A percentile compares a stretch with the other conserved stretches of the same genome.
phyloP scores from a whole-genome alignment of 192 early-diverging fungal species.

The Physocladia obscura region DNA sequence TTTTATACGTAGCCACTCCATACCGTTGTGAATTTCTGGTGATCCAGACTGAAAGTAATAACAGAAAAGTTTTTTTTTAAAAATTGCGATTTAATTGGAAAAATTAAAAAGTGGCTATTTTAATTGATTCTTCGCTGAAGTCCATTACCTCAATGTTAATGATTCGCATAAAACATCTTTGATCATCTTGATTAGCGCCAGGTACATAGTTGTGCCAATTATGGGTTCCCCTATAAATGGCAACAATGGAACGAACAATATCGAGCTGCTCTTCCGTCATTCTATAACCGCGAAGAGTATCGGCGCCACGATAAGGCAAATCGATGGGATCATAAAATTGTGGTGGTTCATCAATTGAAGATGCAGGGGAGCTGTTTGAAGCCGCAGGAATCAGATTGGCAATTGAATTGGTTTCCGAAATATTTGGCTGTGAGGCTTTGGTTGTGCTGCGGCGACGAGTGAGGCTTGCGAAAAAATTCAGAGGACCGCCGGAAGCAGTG shows the following conservation, averaged over 20 bases:
- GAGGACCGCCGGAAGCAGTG: neutral
- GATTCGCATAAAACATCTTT: slow-evolving; percentile 37
- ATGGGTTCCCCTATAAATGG: slow-evolving; percentile 38
- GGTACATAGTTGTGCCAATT: slow-evolving; percentile 47
- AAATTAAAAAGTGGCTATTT: neutral
- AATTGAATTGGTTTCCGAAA: neutral
- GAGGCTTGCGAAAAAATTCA: neutral
- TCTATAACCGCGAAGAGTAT: slow-evolving; percentile 29
- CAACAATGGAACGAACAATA: slow-evolving; percentile 25
- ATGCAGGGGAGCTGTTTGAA: neutral
- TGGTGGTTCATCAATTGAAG: neutral
- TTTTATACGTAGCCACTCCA: slow-evolving; percentile 46
- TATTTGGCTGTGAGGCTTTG: neutral
- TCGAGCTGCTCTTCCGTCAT: slow-evolving; percentile 28
- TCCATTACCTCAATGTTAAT: slow-evolving; percentile 42
- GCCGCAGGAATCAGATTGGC: neutral
- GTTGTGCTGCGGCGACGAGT: neutral
- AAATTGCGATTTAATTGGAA: no score
- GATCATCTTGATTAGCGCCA: slow-evolving; percentile 26
- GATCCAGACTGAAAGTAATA: neutral
- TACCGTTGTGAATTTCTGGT: slow-evolving; percentile 34
- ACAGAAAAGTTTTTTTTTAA: neutral
- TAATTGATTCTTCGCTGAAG: no score
- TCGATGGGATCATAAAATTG: slow-evolving; percentile 44
- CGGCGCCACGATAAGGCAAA: slow-evolving; percentile 35